Evolutionary conservation across 129 eudicot species (phyloP).

Genomic region (Helichrysum umbraculigerum): DNA sequence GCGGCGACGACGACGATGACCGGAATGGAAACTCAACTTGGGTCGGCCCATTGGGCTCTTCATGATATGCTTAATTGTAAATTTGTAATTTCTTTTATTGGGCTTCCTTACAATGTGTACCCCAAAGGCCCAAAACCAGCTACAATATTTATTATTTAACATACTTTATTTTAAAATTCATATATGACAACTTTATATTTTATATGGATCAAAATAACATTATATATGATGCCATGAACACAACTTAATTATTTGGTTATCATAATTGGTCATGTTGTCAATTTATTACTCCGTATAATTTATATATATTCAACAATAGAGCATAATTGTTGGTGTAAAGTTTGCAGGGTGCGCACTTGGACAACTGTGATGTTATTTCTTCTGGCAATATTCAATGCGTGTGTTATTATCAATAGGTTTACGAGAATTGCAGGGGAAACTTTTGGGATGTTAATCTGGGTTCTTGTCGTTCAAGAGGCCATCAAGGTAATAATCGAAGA

Average conservation of each 20-base stretch:
- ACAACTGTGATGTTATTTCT: constrained; percentile 55
- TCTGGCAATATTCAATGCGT: constrained; percentile 52
- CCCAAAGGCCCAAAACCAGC: too few relatives aligned
- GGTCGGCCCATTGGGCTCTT: background rate
- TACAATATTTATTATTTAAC: too few relatives aligned
- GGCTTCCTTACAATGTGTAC: too few relatives aligned
- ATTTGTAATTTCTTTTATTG: too few relatives aligned
- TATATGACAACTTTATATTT: too few relatives aligned
- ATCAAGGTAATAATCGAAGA: constrained; percentile 39
- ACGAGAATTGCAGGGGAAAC: constrained; percentile 64
- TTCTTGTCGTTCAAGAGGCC: constrained; percentile 35
- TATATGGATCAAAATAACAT: background rate
- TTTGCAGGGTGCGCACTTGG: constrained; percentile 64
- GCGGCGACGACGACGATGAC: background rate
- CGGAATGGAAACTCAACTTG: background rate
- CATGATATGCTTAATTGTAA: background rate
- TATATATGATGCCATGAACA: background rate
- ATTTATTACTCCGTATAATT: too few relatives aligned
- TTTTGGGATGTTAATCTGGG: constrained; percentile 58
- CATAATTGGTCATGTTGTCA: too few relatives aligned
- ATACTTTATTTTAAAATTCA: too few relatives aligned
- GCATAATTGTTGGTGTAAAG: background rate
- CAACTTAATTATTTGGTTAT: too few relatives aligned
- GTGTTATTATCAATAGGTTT: constrained; percentile 50
- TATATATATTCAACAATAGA: too few relatives aligned